Conservation (phyloP, 2,329 filamentous ascomycete genomes). For the Pseudogymnoascus sp. region DNA sequence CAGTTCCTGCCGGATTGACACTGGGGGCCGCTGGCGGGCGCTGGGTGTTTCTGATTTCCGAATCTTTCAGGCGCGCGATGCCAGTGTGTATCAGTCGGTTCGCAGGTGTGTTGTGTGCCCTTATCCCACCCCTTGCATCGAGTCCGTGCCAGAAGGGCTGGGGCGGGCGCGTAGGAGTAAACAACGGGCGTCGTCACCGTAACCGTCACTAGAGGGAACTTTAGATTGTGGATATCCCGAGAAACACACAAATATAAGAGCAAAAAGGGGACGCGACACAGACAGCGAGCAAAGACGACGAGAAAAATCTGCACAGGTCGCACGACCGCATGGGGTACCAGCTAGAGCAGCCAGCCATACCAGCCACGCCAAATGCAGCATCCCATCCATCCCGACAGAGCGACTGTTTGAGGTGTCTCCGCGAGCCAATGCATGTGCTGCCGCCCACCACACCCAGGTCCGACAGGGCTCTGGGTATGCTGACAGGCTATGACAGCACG, state of each 20-base stretch:
- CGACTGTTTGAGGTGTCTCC: background rate
- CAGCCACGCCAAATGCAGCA: background rate
- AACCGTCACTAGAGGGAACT: background rate
- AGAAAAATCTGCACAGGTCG: background rate
- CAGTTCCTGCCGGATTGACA: conserved; percentile 1
- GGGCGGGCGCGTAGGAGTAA: background rate
- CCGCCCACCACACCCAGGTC: background rate
- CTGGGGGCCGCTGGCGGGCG: background rate
- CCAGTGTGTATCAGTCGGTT: background rate
- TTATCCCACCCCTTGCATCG: background rate
- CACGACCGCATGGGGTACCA: background rate
- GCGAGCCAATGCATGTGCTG: background rate
- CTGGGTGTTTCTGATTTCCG: background rate
- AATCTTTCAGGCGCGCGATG: background rate
- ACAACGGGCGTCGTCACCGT: conserved; percentile 4
- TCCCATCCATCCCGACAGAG: background rate
- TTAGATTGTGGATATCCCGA: background rate
- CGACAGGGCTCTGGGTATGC: background rate
- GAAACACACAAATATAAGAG: background rate
- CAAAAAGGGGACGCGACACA: background rate
- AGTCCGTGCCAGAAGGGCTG: background rate
- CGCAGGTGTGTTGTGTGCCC: background rate
- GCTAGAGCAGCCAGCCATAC: background rate
- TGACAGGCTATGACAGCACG: conserved; percentile 3
- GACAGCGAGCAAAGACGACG: background rate